These are phyloP conservation scores for Aspergillus vadensis DNA, from an alignment of 2,329 filamentous ascomycete genomes.

Conservation along the genomic window DNA sequence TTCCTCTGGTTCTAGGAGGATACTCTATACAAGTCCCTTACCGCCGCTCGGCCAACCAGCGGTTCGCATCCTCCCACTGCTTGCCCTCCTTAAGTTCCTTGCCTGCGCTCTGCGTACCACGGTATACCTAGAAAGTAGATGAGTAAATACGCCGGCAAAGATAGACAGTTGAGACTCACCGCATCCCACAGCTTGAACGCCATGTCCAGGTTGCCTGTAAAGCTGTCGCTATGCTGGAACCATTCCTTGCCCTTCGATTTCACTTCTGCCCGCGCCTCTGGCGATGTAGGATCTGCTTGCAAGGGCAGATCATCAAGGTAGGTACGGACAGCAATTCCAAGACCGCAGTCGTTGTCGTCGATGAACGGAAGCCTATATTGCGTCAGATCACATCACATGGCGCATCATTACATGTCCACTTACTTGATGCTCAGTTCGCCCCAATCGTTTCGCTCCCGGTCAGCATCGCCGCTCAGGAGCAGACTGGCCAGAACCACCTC, in stretches of 20 bases:
- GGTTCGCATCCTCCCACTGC: slow-evolving; percentile 61
- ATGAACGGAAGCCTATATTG: slow-evolving; percentile 46
- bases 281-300: slow-evolving; percentile 56
- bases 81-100: slow-evolving; percentile 55
- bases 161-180: slow-evolving; percentile 45
- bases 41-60: slow-evolving; percentile 55
- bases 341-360: slow-evolving; percentile 48
- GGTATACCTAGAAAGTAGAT: slow-evolving; percentile 52
- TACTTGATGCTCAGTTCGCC: slow-evolving; percentile 73
- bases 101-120: slow-evolving; percentile 58
- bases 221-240: slow-evolving; percentile 63
- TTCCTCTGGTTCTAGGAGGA: neutral
- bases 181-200: slow-evolving; percentile 68
- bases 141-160: neutral
- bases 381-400: slow-evolving; percentile 4
- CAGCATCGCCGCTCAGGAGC: slow-evolving; percentile 77
- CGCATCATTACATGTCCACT: slow-evolving; percentile 26
- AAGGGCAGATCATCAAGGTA: slow-evolving; percentile 57
- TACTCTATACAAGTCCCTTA: slow-evolving; percentile 21
- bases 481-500: slow-evolving; percentile 80
- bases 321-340: slow-evolving; percentile 52
- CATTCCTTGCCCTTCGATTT: slow-evolving; percentile 59
- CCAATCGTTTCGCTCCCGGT: slow-evolving; percentile 68
- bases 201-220: slow-evolving; percentile 59
- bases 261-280: slow-evolving; percentile 52